Evolutionary conservation across 2,329 filamentous ascomycete genomes (phyloP).

Genomic region (Graphilbum sp.): DNA sequence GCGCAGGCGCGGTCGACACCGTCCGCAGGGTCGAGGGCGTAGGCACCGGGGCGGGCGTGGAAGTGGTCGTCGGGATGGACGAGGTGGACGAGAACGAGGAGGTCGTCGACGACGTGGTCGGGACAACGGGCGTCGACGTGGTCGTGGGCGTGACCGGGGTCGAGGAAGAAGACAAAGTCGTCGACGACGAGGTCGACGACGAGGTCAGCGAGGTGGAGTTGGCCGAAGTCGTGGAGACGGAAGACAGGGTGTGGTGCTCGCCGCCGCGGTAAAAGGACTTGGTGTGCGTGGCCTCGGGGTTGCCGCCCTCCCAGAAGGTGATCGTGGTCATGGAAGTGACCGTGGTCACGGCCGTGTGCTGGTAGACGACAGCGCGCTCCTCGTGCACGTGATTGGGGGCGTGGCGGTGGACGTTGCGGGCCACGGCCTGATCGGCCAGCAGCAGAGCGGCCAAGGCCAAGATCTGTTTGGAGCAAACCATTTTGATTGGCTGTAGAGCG

Average conservation of each 20-base stretch:
- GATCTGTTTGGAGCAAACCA: slow-evolving; percentile 12
- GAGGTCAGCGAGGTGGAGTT: slow-evolving; percentile 1
- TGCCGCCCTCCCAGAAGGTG: slow-evolving; percentile 19
- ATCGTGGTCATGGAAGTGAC: slow-evolving; percentile 25
- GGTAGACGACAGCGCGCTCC: slow-evolving; percentile 16
- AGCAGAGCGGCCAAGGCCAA: slow-evolving; percentile 25
- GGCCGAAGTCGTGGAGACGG: slow-evolving; percentile 4
- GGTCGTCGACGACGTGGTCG: background rate
- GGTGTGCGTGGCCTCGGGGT: slow-evolving; percentile 5
- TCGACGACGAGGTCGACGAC: background rate
- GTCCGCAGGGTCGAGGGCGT: too few species aligned
- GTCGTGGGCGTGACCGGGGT: too few species aligned
- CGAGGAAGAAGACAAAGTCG: slow-evolving; percentile 1
- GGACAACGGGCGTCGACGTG: slow-evolving; percentile 2
- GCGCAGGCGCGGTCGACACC: too few species aligned
- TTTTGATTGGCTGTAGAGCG: slow-evolving; percentile 9
- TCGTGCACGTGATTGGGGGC: slow-evolving; percentile 20
- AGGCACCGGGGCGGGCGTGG: slow-evolving; percentile 4
- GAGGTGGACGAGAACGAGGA: slow-evolving; percentile 1
- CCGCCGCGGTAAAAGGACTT: slow-evolving; percentile 9
- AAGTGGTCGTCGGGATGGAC: slow-evolving; percentile 9
- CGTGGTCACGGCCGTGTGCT: slow-evolving; percentile 16
- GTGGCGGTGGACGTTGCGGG: slow-evolving; percentile 25
- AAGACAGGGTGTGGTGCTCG: slow-evolving; percentile 1
- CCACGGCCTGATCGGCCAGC: slow-evolving; percentile 25